These are phyloP conservation scores for Galeopsis tetrahit DNA, from an alignment of 257 asterid species.

Conservation along the genomic window DNA sequence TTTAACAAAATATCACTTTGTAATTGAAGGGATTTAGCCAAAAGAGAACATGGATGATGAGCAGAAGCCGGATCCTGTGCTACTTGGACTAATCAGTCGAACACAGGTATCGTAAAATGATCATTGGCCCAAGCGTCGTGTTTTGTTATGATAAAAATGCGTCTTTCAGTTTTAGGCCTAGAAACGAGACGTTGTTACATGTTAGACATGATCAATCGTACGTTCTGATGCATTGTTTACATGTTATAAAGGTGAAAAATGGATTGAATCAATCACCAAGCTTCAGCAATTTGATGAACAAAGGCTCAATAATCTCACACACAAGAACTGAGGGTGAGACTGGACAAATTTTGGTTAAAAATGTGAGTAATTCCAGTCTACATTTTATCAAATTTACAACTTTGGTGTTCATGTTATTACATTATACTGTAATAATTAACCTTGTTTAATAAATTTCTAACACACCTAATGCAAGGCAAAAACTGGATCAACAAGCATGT, in stretches of 20 bases:
- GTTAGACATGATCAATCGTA: not conserved
- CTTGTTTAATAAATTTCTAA: not conserved
- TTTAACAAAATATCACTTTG: not conserved
- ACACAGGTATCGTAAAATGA: constrained; percentile 35
- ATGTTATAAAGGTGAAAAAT: not conserved
- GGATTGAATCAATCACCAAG: no score
- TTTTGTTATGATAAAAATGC: not conserved
- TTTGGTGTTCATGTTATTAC: no score
- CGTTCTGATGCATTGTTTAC: not conserved
- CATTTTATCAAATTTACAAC: no score
- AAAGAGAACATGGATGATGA: constrained; percentile 43
- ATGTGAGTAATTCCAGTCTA: no score
- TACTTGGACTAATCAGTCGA: constrained; percentile 33
- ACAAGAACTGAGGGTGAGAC: no score
- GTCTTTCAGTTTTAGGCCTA: not conserved
- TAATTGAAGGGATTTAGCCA: not conserved
- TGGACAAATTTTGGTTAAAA: no score
- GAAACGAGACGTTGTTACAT: not conserved
- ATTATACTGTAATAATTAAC: not conserved
- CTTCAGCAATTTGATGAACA: no score
- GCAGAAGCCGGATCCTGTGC: constrained; percentile 23
- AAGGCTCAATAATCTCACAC: no score
- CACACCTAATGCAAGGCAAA: not conserved
- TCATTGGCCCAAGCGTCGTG: not conserved
- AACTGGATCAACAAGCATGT: not conserved